Conservation (phyloP, 169 alveolate species). For the Plasmodium yoelii region DNA sequence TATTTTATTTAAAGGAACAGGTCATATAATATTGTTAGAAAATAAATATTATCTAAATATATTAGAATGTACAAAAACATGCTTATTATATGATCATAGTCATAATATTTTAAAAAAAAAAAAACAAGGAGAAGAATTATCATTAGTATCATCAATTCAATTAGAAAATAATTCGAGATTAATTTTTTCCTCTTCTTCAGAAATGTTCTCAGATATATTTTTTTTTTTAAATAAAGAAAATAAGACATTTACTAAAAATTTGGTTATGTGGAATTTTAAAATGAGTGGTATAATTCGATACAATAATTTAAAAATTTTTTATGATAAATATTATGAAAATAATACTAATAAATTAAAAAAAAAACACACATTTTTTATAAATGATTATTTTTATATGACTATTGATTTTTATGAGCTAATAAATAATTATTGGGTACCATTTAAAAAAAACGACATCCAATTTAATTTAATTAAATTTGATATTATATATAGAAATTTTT, state of each 20-base stretch:
- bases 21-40: conserved; percentile 45
- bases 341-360: not conserved
- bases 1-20: conserved; percentile 68
- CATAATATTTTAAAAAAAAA: conserved; percentile 11
- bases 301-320: conserved; percentile 55
- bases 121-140: conserved; percentile 53
- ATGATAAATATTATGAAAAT: too few species aligned
- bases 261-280: conserved; percentile 69
- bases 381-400: conserved; percentile 32
- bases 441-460: conserved; percentile 49
- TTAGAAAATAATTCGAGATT: conserved; percentile 61
- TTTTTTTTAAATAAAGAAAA: conserved; percentile 34
- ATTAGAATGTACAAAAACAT: conserved; percentile 43
- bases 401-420: conserved; percentile 66
- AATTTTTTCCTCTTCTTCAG: conserved; percentile 65
- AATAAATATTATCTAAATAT: conserved; percentile 28
- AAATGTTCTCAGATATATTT: conserved; percentile 56
- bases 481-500: conserved; percentile 27
- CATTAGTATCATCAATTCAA: conserved; percentile 65
- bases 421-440: conserved; percentile 58
- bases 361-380: conserved; percentile 13
- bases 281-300: conserved; percentile 66
- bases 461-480: conserved; percentile 36
- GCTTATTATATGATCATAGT: conserved; percentile 36
- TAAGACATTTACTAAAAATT: conserved; percentile 14